phyloP scores from a whole-genome alignment of 306 rosid genomes.

The Glycine tomentella region DNA sequence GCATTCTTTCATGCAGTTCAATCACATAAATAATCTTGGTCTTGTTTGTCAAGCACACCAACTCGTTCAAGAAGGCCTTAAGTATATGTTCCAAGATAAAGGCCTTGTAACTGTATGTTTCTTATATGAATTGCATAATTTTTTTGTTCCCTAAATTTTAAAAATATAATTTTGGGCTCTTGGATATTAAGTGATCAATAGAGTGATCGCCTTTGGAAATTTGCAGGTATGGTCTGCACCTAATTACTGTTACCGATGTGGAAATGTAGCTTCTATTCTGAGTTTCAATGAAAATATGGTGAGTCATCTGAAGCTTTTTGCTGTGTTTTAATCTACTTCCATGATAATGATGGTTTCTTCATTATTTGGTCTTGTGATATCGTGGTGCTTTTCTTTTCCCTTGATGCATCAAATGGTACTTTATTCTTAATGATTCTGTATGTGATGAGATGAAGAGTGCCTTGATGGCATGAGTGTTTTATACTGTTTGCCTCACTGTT shows the following conservation, averaged over 20 bases:
- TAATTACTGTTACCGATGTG: slow-evolving; percentile 94
- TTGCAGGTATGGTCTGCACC: slow-evolving; percentile 98
- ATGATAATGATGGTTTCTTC: neutral
- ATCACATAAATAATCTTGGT: slow-evolving; percentile 93
- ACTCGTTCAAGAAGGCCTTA: slow-evolving; percentile 99
- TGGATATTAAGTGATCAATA: slow-evolving; percentile 30
- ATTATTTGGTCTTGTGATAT: slow-evolving; percentile 27
- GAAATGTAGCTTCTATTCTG: slow-evolving; percentile 91
- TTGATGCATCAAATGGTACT: neutral
- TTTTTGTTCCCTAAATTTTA: slow-evolving; percentile 1
- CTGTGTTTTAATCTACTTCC: neutral
- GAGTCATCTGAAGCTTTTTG: slow-evolving; percentile 37
- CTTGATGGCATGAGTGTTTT: no score
- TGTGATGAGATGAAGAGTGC: neutral
- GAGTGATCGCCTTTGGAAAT: slow-evolving; percentile 38
- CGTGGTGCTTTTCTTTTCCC: slow-evolving; percentile 2
- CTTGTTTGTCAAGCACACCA: slow-evolving; percentile 99
- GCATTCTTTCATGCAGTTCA: slow-evolving; percentile 65
- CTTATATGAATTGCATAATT: neutral
- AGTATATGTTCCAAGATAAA: slow-evolving; percentile 99
- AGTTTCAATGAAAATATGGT: slow-evolving; percentile 95
- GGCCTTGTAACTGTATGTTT: slow-evolving; percentile 91
- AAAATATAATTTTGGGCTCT: neutral
- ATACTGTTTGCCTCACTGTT: neutral
- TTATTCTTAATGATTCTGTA: neutral